A percentile compares a stretch with the other conserved stretches of the same genome.
These are phyloP conservation scores for Trichosporon coremiiforme DNA, from an alignment of 1,284 basidiomycete species.

Conservation along the genomic window DNA sequence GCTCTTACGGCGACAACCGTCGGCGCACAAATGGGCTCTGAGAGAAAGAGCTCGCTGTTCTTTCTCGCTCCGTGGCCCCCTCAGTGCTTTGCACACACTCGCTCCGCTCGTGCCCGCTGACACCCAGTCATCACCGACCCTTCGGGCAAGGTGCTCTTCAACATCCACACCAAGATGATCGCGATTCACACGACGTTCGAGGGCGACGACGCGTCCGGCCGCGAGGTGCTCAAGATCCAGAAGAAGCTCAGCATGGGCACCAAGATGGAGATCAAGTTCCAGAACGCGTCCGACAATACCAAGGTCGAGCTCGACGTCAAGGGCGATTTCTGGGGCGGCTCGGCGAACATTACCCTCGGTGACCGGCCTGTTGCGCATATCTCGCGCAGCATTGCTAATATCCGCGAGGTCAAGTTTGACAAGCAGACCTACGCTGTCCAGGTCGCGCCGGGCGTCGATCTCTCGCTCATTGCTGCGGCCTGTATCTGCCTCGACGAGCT, in stretches of 20 bases:
- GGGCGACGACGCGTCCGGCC: slow-evolving; percentile 4
- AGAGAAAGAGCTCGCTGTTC: too few relatives aligned
- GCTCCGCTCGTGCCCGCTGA: background rate
- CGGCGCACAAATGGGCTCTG: too few relatives aligned
- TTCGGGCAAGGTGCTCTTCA: slow-evolving; percentile 10
- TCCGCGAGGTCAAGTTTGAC: slow-evolving; percentile 44
- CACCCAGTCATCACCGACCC: slow-evolving; percentile 14
- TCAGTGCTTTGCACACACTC: background rate
- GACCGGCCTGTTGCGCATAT: slow-evolving; percentile 27
- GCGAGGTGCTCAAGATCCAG: slow-evolving; percentile 10
- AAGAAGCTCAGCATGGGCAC: slow-evolving; percentile 47
- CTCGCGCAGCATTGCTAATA: slow-evolving; percentile 44
- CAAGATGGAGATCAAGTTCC: slow-evolving; percentile 36
- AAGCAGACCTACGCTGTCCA: slow-evolving; percentile 37
- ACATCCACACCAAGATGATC: slow-evolving; percentile 37
- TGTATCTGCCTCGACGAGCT: slow-evolving; percentile 23
- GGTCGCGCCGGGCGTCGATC: slow-evolving; percentile 22
- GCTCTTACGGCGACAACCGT: too few relatives aligned
- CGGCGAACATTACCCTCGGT: slow-evolving; percentile 27
- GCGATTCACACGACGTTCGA: slow-evolving; percentile 26
- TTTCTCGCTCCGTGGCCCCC: too few relatives aligned
- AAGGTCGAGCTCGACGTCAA: slow-evolving; percentile 20
- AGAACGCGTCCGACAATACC: slow-evolving; percentile 3
- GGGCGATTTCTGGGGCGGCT: slow-evolving; percentile 45
- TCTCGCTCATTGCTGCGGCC: slow-evolving; percentile 19